Base-by-base conservation (phyloP, 2,329 filamentous ascomycete species). In the Ceratocystis albifundus region DNA sequence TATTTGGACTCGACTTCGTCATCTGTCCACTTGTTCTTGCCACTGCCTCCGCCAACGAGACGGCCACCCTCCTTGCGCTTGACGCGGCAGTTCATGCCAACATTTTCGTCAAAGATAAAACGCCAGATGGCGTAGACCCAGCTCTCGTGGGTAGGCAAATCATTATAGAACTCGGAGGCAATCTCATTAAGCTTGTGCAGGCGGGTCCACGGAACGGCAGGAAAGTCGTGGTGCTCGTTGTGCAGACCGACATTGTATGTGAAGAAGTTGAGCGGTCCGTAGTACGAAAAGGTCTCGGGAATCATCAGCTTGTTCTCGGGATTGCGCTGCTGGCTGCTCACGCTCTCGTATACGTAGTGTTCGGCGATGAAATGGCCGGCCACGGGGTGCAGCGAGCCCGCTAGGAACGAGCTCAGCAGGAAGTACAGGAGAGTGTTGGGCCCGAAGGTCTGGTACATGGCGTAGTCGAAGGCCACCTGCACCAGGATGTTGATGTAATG, bases 211-310 rank as follows among this genome's bases (percentile, higher is more conserved):
- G 94, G 93, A 61, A 99, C 84, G 61, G 94, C 94, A 10, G 94
- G 94, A 78, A 99, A 99, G 76, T 99, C 94, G 76, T 99, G 94
- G 77, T 99, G 94, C 80, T 99, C 94, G 75, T 99, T 99, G 80
- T 99, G 94, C 73, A 96, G 79, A 65, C 94, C 94, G 59, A 99
- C 94, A 72, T 99, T 99, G 81, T 97, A 99, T 0, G 92, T 96
- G 62, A 99, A 77, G 72, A 91, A 77, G 78, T 99, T 99, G 70
- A 97, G 82, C 0, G 88, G 84, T 0, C 94, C 94, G 74, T 99
- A 99, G 82, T 99, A 99, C 61, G 88, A 93, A 78, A 90, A 99
- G 0, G 94, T 99, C 80, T 99, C 94, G 1, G 94, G 92, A 3
- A 96, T 82, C 17, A 86, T 81, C 53, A 88, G 78, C 50, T 78